These are phyloP conservation scores for Picea sitchensis DNA, from an alignment of 75 land plant genomes.

Conservation along the genomic window DNA sequence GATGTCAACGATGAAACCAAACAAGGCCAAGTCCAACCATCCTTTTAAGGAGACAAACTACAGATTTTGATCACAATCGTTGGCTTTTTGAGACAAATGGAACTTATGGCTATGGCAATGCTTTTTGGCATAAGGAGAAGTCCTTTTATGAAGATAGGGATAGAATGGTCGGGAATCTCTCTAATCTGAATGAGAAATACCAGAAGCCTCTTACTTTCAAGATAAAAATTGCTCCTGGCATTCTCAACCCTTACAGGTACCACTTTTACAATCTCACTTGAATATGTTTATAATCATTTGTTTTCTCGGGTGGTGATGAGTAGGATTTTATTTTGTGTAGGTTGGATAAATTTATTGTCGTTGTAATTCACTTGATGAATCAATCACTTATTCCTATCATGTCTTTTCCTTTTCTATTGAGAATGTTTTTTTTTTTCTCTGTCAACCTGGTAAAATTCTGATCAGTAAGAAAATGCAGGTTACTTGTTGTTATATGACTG, in stretches of 20 bases:
- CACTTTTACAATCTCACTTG: not conserved
- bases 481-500: conserved; percentile 56
- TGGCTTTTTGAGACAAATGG: conserved; percentile 96
- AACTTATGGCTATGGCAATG: conserved; percentile 96
- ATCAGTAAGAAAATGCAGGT: conserved; percentile 16
- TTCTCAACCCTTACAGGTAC: conserved; percentile 93
- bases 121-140: conserved; percentile 77
- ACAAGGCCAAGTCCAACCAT: too few relatives aligned
- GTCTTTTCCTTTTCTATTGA: not conserved
- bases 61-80: conserved; percentile 76
- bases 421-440: not conserved
- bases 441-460: not conserved
- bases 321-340: not conserved
- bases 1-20: too few relatives aligned
- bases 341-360: not conserved
- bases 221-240: conserved; percentile 64
- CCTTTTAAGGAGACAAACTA: too few relatives aligned
- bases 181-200: conserved; percentile 52
- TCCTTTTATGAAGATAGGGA: conserved; percentile 23
- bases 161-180: conserved; percentile 18
- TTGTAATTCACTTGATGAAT: not conserved
- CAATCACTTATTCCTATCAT: not conserved
- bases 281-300: not conserved
- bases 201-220: conserved; percentile 85
- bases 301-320: not conserved